Base-by-base conservation (phyloP, 1,284 basidiomycete genomes). In the Pseudozyma tsukubaensis region DNA sequence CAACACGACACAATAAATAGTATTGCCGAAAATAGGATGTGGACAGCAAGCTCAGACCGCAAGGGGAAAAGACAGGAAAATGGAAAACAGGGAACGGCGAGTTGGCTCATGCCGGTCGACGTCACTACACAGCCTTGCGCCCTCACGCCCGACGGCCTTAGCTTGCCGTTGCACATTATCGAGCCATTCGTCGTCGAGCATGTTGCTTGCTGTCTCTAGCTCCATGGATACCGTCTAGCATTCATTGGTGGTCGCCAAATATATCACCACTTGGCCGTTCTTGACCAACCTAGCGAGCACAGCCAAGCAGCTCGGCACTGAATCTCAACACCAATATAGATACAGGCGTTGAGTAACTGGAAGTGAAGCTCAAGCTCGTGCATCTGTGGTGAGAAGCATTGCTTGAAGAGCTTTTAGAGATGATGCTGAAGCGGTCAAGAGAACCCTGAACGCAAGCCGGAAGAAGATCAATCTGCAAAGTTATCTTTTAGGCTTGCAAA, bases 111-210 rank as follows among this genome's bases (percentile, higher is more conserved):
- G 60, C 53, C 44, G 18, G 34, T 44, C 57, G 49, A 70, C 67
- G 67, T 70, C 67, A 70, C 48, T 40, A 24, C 60, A 57, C 60
- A 69, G 52, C 56, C 49, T 50, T 47, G 42, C 57, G 39, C 37
- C 51, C 42, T 19, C 24, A 6, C 24, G 24, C 16, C 24, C 16
- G 14, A 34, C 47, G 21, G 37, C 36, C 9, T 42, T 40, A 36
- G 19, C 36, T 14, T 35, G 32, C 34, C 47, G 47, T 32, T 34
- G 9, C 21, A n/a, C 11, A 29, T 21, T 32, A 4, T 12, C 45
- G 45, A 24, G 29, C 16, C 42, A 43, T 43, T 29, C 24, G 24
- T 6, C 24, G 24, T 29, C 24, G 24, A 29, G 24, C 6, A 29
- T 29, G 24, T 39, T 39, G 37, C 37, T 13, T 13, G 12, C 37